Evolutionary conservation across 2,329 filamentous ascomycete species (phyloP), one percentile per base, ranked within the genome.

Genomic region (Alternaria consortialis): DNA sequence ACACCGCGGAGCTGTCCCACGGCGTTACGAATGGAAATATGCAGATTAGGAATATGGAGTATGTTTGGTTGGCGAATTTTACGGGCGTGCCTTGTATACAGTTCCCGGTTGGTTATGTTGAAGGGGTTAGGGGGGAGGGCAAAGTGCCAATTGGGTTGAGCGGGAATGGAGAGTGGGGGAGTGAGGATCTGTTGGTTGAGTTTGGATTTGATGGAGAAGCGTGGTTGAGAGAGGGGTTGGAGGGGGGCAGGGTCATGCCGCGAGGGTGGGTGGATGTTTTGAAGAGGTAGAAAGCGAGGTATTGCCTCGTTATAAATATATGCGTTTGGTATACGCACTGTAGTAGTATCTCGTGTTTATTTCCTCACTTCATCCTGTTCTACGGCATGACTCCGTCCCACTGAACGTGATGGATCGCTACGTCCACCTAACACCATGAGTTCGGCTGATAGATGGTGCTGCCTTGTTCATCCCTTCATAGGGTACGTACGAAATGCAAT

Each of bases 51-150:
- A 91, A 87, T 73, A 97, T 97, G 92, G 87, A 90, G 77, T 97
- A 92, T 79, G 88, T 91, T 15, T 97, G 91, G 86, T 79, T 97
- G 36, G 91, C 93, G 7, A 97, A 97, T 78, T 89, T 93, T 69
- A 87, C 85, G 0, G 94, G 94, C 0, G 89, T 89, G 50, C 94
- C 94, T 1, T 88, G 91, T 1, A 86, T 96, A 12, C 88, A 84
- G 46, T 88, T 88, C 36, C 93, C 94, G 0, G 88, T 91, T 11
- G 93, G 92, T 1, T 97, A 93, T 79, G 85, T 83, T 4, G 81
- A 87, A 27, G 83, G 85, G 0, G 79, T 80, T 6, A 81, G 85
- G 67, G 70, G 70, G 0, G 80, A 84, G 58, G 90, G 90, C 0
- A 84, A 81, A 68, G 75, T 86, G 2, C 85, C 84, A 0, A 77